phyloP scores from a whole-genome alignment of 805 yeast species.

The Ogataea pilisensis region DNA sequence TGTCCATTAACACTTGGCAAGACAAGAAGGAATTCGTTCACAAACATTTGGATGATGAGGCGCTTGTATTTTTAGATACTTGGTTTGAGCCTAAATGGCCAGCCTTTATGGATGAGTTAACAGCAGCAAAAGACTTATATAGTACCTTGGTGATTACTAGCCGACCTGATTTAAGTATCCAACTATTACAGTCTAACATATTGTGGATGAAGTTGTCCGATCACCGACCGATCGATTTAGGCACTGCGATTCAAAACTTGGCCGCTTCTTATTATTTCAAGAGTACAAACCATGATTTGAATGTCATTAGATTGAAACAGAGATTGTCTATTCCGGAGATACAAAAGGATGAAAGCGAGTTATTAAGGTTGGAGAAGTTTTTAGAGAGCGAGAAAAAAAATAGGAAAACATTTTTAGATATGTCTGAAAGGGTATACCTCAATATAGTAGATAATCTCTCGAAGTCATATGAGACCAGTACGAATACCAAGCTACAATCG shows the following conservation, averaged over 20 bases:
- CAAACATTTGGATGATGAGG: slow-evolving; percentile 16
- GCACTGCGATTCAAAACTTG: slow-evolving; percentile 24
- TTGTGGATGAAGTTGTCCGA: slow-evolving; percentile 23
- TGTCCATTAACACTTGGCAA: slow-evolving; percentile 13
- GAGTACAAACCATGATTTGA: slow-evolving; percentile 16
- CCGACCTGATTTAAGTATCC: slow-evolving; percentile 17
- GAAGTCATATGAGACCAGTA: slow-evolving; percentile 1
- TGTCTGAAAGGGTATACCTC: slow-evolving; percentile 20
- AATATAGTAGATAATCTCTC: slow-evolving; percentile 11
- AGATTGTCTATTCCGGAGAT: neutral
- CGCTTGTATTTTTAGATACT: slow-evolving; percentile 17
- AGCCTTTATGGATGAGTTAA: slow-evolving; percentile 72
- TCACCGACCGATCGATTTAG: slow-evolving; percentile 14
- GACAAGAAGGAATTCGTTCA: slow-evolving; percentile 19
- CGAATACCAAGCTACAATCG: slow-evolving; percentile 7
- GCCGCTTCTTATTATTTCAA: slow-evolving; percentile 27
- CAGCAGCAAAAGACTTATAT: slow-evolving; percentile 71
- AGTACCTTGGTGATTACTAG: slow-evolving; percentile 59
- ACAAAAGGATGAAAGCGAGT: slow-evolving; percentile 5
- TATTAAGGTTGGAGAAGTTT: slow-evolving; percentile 8
- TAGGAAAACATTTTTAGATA: slow-evolving; percentile 8
- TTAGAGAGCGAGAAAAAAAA: slow-evolving; percentile 9
- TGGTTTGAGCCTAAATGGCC: slow-evolving; percentile 49
- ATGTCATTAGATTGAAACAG: slow-evolving; percentile 3
- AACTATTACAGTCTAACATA: slow-evolving; percentile 26